phyloP scores from a whole-genome alignment of 164 flowering plant genomes.

The Dillenia suffruticosa region DNA sequence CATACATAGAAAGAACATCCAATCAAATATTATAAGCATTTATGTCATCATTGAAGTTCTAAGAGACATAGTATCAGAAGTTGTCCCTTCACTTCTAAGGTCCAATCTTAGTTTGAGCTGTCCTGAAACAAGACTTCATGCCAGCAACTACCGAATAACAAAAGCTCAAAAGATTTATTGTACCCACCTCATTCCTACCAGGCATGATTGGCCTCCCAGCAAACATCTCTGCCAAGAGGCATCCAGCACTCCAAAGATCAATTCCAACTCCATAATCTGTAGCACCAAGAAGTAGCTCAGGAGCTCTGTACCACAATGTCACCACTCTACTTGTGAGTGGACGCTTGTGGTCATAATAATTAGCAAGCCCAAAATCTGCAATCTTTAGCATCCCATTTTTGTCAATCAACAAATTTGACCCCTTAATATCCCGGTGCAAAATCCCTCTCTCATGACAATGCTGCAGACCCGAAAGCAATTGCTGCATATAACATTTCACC shows the following conservation, averaged over 20 bases:
- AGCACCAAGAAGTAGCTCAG: conserved; percentile 45
- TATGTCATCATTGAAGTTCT: no score
- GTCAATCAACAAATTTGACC: conserved; percentile 50
- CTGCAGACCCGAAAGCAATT: conserved; percentile 49
- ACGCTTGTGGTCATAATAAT: conserved; percentile 21
- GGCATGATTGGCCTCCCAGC: conserved; percentile 46
- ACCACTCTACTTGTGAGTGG: conserved; percentile 51
- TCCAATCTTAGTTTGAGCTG: no score
- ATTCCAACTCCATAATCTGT: conserved; percentile 53
- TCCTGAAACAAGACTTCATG: not conserved
- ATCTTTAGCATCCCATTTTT: conserved; percentile 46
- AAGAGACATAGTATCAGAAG: no score
- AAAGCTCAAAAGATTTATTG: not conserved
- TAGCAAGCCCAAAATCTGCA: conserved; percentile 58
- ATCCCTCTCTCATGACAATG: conserved; percentile 60
- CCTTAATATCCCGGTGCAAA: conserved; percentile 50
- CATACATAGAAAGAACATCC: not conserved
- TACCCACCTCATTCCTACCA: conserved; percentile 43
- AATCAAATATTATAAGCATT: not conserved
- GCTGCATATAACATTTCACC: conserved; percentile 52
- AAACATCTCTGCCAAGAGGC: conserved; percentile 60
- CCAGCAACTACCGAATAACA: not conserved
- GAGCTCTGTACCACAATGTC: conserved; percentile 59
- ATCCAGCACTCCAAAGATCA: conserved; percentile 66
- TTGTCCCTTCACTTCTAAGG: no score